Evolutionary conservation across 2,329 filamentous ascomycete genomes (phyloP).

Genomic region (Phialophora tarda): DNA sequence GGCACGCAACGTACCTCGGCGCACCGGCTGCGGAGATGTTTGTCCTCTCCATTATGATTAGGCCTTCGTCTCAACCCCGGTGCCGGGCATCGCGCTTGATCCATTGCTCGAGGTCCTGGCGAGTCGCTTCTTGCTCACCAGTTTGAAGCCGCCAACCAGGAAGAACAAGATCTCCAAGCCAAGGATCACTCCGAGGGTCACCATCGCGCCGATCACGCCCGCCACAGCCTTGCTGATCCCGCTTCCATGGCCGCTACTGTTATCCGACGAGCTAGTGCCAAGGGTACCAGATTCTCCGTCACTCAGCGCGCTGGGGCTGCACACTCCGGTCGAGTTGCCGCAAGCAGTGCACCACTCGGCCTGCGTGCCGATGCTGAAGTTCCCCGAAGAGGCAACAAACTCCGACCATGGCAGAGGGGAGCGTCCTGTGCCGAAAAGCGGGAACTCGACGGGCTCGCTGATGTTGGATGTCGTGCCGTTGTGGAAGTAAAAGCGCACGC

Average conservation of each 20-base stretch:
- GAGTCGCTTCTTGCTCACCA: constrained; percentile 62
- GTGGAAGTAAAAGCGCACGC: constrained; percentile 67
- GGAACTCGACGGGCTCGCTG: constrained; percentile 58
- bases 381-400: constrained; percentile 67
- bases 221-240: constrained; percentile 73
- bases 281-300: constrained; percentile 40
- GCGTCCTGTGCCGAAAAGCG: constrained; percentile 64
- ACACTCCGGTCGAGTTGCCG: constrained; percentile 72
- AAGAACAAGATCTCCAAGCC: constrained; percentile 61
- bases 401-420: constrained; percentile 68
- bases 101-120: constrained; percentile 21
- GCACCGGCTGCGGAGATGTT: neutral
- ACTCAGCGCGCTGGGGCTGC: constrained; percentile 55
- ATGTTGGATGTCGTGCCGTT: constrained; percentile 61
- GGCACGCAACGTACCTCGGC: neutral
- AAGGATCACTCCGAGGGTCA: constrained; percentile 68
- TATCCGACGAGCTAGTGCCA: constrained; percentile 44
- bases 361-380: constrained; percentile 70
- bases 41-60: neutral
- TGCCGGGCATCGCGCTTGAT: neutral
- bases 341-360: constrained; percentile 75
- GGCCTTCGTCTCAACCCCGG: constrained; percentile 6
- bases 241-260: constrained; percentile 42
- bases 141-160: constrained; percentile 61
- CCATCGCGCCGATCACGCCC: constrained; percentile 77